phyloP scores from a whole-genome alignment of 2,329 filamentous ascomycete species.

The Podosphaera fusca region DNA sequence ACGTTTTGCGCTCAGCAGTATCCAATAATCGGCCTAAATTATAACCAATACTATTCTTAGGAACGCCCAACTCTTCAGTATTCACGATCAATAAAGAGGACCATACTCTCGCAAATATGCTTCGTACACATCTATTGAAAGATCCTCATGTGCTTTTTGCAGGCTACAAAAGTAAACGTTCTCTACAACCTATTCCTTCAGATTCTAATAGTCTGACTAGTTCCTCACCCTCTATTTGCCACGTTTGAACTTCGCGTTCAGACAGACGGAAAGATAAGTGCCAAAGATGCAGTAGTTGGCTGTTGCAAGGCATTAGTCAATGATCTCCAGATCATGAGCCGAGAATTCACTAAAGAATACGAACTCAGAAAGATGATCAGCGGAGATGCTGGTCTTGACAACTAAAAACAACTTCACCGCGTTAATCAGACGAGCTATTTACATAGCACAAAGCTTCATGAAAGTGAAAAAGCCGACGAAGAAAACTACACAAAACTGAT shows the following conservation, averaged over 20 bases:
- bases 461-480: too few relatives aligned
- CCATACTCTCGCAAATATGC: constrained; percentile 79
- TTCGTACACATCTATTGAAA: constrained; percentile 66
- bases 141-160: constrained; percentile 70
- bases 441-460: too few relatives aligned
- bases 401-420: too few relatives aligned
- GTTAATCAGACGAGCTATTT: too few relatives aligned
- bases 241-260: constrained; percentile 60
- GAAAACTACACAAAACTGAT: too few relatives aligned
- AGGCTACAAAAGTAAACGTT: constrained; percentile 56
- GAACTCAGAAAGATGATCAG: constrained; percentile 70
- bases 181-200: too few relatives aligned
- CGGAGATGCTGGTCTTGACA: not conserved
- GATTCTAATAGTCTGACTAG: constrained; percentile 2
- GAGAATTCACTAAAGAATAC: constrained; percentile 82
- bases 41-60: constrained; percentile 21
- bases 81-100: constrained; percentile 95
- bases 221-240: constrained; percentile 21
- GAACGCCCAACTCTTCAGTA: constrained; percentile 82
- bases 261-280: constrained; percentile 69
- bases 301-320: constrained; percentile 65
- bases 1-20: constrained; percentile 18
- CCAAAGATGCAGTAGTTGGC: constrained; percentile 68
- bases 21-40: not conserved
- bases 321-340: constrained; percentile 55